A percentile compares a stretch with the other conserved stretches of the same genome.
Conservation (phyloP, 78 protist genomes). For the Cavenderia fasciculata region DNA sequence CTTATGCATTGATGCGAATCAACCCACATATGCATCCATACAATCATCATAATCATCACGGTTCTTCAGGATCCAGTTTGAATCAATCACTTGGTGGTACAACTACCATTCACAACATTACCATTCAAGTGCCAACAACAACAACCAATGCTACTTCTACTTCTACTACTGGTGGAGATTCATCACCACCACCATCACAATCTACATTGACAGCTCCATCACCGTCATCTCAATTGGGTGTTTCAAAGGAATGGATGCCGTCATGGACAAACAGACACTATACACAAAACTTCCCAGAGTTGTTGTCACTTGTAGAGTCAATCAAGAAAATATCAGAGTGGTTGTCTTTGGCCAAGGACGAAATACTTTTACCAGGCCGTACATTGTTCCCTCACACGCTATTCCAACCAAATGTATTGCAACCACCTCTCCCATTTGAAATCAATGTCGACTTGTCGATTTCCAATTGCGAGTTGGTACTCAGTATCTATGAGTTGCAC, state of each 20-base stretch:
- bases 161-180: not conserved
- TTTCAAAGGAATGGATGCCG: conserved; percentile 23
- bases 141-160: not conserved
- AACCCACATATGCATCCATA: not conserved
- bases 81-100: not conserved
- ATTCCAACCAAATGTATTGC: conserved; percentile 33
- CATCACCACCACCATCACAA: not conserved
- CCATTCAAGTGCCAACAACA: not conserved
- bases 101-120: not conserved
- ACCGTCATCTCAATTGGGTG: not conserved
- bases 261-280: not conserved
- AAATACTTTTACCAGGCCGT: conserved; percentile 34
- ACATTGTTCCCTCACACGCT: conserved; percentile 51
- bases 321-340: conserved; percentile 45
- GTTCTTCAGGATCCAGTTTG: not conserved
- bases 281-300: conserved; percentile 19
- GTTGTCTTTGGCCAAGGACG: conserved; percentile 57
- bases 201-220: not conserved
- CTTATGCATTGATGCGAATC: not conserved
- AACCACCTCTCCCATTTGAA: conserved; percentile 58
- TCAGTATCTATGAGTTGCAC: conserved; percentile 54
- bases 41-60: not conserved
- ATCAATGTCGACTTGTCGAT: conserved; percentile 40
- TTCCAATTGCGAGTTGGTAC: conserved; percentile 45
- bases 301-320: conserved; percentile 33